Base-by-base conservation (phyloP, 2,329 filamentous ascomycete species). In the Lachnum nothofagi region DNA sequence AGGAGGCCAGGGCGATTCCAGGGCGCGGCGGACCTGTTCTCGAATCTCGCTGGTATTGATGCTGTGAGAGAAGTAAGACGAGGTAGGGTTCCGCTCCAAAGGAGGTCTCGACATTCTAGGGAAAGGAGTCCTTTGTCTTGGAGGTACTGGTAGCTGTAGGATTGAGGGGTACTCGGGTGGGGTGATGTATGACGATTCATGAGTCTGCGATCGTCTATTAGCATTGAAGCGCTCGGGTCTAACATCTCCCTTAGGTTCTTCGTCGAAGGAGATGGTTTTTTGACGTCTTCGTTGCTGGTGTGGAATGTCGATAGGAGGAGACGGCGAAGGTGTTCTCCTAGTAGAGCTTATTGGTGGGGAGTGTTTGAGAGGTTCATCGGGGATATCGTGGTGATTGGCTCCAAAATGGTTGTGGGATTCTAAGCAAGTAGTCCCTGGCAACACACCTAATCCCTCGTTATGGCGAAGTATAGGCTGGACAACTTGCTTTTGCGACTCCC, bases 111-210 rank as follows among this genome's bases (percentile, higher is more conserved):
- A 20, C 1, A 22, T 10, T 14, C 39, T 35, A 33, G 57, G 58
- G 38, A 52, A 60, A 7, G 55, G 54, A 5, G 54, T 58, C 8
- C 48, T 25, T 19, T 46, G 49, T 43, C 49, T 38, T 12, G 49
- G 44, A 9, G 43, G 49, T 16, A 43, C 14, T 25, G 53, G 51
- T 14, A 42, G 16, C n/a, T n/a, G n/a, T 22, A 51, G 48, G 17
- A 24, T 45, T 17, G 42, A 31, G 2, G 19, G n/a, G 19, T 46
- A 43, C 16, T 46, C 43, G 2, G 40, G 43, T n/a, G 44, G 27
- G 33, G 44, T 48, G 3, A 40, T n/a, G 16, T 44, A 46, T 4
- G 29, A 31, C 3, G 44, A 47, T 37, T 50, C 47, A 9, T 38
- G 35, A 16, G 42, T 51, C 29, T 47, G 44, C 9, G 54, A 46